Percentiles rank a stretch among this genome's conserved stretches.
Evolutionary conservation across 2,329 filamentous ascomycete species (phyloP).

Genomic region (Nemania sp.): DNA sequence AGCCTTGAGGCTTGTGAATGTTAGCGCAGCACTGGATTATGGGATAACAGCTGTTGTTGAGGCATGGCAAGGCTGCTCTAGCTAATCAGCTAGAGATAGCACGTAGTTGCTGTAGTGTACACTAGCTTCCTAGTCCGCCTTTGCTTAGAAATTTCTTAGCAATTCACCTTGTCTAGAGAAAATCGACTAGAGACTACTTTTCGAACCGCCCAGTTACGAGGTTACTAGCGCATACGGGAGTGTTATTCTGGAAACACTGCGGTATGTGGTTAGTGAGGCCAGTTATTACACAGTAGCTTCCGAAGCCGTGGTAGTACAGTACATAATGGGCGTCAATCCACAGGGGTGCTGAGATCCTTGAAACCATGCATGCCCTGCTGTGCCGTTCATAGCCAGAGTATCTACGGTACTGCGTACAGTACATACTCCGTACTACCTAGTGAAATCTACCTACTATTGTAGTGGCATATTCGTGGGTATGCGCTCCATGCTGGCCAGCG

Average conservation of each 20-base stretch:
- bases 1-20: not conserved
- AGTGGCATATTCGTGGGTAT: too few species aligned
- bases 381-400: slow-evolving; percentile 14
- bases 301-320: slow-evolving; percentile 10
- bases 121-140: not conserved
- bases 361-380: slow-evolving; percentile 16
- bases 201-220: not conserved
- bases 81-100: not conserved
- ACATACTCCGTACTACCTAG: too few species aligned
- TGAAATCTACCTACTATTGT: too few species aligned
- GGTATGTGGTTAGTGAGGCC: slow-evolving; percentile 9
- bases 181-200: not conserved
- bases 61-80: slow-evolving; percentile 2
- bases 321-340: not conserved
- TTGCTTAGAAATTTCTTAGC: slow-evolving; percentile 8
- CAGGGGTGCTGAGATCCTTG: slow-evolving; percentile 17
- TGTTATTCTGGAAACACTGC: slow-evolving; percentile 12
- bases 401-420: not conserved
- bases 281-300: slow-evolving; percentile 14
- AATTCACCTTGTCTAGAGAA: not conserved
- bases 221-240: not conserved
- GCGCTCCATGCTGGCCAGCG: too few species aligned
- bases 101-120: not conserved
- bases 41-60: not conserved
- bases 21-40: slow-evolving; percentile 11